phyloP scores from a whole-genome alignment of 225 moss, liverwort and hornwort species.

The Physcomitrium patens region DNA sequence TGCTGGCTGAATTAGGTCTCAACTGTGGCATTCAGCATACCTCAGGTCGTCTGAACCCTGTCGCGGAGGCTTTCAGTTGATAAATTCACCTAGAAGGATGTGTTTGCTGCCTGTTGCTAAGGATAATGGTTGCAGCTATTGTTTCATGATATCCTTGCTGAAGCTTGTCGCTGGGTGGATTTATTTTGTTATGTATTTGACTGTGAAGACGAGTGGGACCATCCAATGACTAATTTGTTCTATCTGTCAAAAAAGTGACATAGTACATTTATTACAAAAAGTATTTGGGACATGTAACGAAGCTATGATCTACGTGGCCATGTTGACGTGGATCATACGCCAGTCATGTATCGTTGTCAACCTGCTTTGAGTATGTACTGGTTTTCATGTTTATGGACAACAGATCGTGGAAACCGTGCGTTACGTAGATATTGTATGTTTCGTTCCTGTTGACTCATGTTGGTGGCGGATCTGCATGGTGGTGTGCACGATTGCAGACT shows the following conservation, averaged over 20 bases:
- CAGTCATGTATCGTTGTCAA: neutral
- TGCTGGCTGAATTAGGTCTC: neutral
- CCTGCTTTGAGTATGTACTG: neutral
- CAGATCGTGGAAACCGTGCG: no score
- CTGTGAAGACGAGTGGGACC: conserved; percentile 19
- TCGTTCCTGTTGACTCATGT: neutral
- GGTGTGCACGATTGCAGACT: conserved; percentile 44
- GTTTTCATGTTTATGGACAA: no score
- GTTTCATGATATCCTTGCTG: conserved; percentile 35
- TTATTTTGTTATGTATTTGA: conserved; percentile 29
- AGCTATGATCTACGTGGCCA: conserved; percentile 3
- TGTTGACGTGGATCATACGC: neutral
- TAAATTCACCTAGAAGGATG: conserved; percentile 22
- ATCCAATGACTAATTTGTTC: neutral
- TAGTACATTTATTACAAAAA: neutral
- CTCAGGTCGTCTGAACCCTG: conserved; percentile 12
- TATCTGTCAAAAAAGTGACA: neutral
- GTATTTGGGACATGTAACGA: no score
- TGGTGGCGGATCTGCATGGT: neutral
- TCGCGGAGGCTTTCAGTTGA: conserved; percentile 11
- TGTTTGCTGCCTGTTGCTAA: conserved; percentile 41
- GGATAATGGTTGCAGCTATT: conserved; percentile 49
- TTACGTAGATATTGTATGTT: no score
- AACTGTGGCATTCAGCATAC: conserved; percentile 5
- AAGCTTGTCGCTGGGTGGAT: conserved; percentile 53